phyloP scores from a whole-genome alignment of 208 protist species.

The Leishmania tarentolae region DNA sequence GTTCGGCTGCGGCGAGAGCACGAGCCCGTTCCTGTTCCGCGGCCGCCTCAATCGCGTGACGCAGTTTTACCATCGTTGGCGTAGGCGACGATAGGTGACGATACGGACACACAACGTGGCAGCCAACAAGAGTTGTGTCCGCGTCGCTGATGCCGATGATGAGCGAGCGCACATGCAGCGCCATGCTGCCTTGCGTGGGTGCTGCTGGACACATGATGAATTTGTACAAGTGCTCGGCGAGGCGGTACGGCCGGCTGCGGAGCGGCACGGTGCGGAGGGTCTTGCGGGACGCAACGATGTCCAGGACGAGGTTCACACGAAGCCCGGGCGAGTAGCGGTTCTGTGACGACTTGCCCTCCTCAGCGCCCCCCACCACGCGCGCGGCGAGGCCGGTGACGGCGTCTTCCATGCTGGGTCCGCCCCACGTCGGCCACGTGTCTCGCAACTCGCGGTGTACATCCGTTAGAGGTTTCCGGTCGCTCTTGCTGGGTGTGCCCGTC shows the following conservation, averaged over 20 bases:
- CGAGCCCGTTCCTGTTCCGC: constrained; percentile 7
- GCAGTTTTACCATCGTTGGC: constrained; percentile 12
- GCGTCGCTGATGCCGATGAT: constrained; percentile 69
- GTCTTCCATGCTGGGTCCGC: background rate
- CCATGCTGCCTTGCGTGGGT: background rate
- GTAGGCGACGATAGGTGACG: constrained; percentile 21
- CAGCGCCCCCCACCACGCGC: background rate
- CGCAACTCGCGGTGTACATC: constrained; percentile 2
- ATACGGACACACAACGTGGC: constrained; percentile 76
- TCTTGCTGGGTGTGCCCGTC: background rate
- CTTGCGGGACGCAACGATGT: constrained; percentile 85
- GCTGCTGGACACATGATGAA: constrained; percentile 14
- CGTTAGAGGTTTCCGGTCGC: background rate
- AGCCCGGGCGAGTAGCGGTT: constrained; percentile 16
- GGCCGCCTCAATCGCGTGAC: constrained; percentile 15
- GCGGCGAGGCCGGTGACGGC: background rate
- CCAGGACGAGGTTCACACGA: constrained; percentile 39
- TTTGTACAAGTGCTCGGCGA: constrained; percentile 55
- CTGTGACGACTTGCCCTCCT: background rate
- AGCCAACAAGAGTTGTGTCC: constrained; percentile 49
- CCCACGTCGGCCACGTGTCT: constrained; percentile 8
- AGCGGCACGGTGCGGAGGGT: constrained; percentile 49
- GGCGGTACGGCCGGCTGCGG: constrained; percentile 56
- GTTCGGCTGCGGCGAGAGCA: background rate
- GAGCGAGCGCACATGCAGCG: constrained; percentile 24